Percentiles rank a stretch among this genome's conserved stretches.
Conservation (phyloP, 371 early-diverging fungal species). For the Capniomyces stellatus region DNA sequence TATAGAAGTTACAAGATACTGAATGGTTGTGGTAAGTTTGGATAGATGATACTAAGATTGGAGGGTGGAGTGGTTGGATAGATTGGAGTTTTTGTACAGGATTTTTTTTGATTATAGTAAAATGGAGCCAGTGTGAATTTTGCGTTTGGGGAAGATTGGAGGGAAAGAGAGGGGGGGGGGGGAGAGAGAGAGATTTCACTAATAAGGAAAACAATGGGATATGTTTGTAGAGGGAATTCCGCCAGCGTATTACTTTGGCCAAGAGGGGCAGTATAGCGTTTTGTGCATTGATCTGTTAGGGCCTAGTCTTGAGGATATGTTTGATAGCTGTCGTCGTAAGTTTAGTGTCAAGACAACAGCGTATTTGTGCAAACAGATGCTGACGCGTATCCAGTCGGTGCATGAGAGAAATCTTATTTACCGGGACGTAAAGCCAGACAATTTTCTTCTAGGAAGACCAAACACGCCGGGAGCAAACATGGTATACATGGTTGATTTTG, state of each 20-base stretch:
- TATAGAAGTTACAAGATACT: no score
- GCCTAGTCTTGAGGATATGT: slow-evolving; percentile 90
- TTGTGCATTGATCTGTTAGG: slow-evolving; percentile 97
- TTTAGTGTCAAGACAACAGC: slow-evolving; percentile 86
- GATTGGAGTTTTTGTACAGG: no score
- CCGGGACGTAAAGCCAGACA: slow-evolving; percentile 99
- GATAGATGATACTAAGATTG: no score
- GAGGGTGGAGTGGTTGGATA: no score
- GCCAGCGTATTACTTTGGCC: slow-evolving; percentile 83
- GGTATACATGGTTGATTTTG: slow-evolving; percentile 82
- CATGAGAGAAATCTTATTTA: slow-evolving; percentile 95
- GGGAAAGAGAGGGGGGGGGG: no score
- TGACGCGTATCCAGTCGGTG: slow-evolving; percentile 82
- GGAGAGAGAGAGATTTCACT: no score
- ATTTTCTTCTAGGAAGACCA: slow-evolving; percentile 84
- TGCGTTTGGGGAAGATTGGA: no score
- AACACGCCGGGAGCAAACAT: slow-evolving; percentile 36
- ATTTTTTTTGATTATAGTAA: no score
- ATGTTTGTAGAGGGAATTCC: slow-evolving; percentile 56
- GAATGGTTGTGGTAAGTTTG: no score
- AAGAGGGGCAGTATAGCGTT: slow-evolving; percentile 89
- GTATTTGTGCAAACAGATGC: slow-evolving; percentile 94
- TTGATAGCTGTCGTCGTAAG: slow-evolving; percentile 81
- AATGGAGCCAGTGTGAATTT: no score
- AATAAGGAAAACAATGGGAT: no score